A percentile compares a stretch with the other conserved stretches of the same genome.
Evolutionary conservation across 768 basidiomycete genomes (phyloP).

Genomic region (Mycena sanguinolenta): DNA sequence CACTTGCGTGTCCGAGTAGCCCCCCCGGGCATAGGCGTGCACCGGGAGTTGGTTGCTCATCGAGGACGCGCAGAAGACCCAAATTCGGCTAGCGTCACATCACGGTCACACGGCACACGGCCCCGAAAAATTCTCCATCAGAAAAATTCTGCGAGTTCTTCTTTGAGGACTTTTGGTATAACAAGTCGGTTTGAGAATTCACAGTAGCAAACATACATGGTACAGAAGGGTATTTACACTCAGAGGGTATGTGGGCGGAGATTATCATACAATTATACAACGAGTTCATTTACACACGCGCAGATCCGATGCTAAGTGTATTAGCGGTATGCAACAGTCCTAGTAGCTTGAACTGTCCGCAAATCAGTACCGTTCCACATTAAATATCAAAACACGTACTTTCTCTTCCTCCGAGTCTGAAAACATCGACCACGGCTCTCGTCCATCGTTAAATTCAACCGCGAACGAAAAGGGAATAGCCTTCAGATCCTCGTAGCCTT

Average conservation of each 20-base stretch:
- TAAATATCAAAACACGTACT: slow-evolving; percentile 47
- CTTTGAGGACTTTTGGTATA: too few relatives aligned
- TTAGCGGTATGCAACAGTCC: slow-evolving; percentile 55
- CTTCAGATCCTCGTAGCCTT: slow-evolving; percentile 77
- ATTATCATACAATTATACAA: neutral
- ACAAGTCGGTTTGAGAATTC: neutral
- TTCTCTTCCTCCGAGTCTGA: slow-evolving; percentile 76
- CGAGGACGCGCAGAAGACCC: slow-evolving; percentile 33
- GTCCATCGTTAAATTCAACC: slow-evolving; percentile 67
- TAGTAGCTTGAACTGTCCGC: slow-evolving; percentile 57
- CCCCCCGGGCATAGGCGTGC: slow-evolving; percentile 71
- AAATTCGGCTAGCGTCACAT: neutral
- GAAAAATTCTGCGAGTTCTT: too few relatives aligned
- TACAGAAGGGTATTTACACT: slow-evolving; percentile 19
- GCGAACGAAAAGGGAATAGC: slow-evolving; percentile 78
- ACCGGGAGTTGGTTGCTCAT: slow-evolving; percentile 72
- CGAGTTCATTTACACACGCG: neutral
- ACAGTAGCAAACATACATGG: neutral
- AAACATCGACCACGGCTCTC: slow-evolving; percentile 68
- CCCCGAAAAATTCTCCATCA: neutral
- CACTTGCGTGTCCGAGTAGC: slow-evolving; percentile 77
- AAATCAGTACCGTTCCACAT: slow-evolving; percentile 41
- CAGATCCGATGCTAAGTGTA: neutral
- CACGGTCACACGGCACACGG: neutral
- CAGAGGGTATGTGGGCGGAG: slow-evolving; percentile 18